Evolutionary conservation across 1,139 yeast genomes (phyloP), one percentile per base, ranked within the genome.

Genomic region (Oligophagozyma castellii): DNA sequence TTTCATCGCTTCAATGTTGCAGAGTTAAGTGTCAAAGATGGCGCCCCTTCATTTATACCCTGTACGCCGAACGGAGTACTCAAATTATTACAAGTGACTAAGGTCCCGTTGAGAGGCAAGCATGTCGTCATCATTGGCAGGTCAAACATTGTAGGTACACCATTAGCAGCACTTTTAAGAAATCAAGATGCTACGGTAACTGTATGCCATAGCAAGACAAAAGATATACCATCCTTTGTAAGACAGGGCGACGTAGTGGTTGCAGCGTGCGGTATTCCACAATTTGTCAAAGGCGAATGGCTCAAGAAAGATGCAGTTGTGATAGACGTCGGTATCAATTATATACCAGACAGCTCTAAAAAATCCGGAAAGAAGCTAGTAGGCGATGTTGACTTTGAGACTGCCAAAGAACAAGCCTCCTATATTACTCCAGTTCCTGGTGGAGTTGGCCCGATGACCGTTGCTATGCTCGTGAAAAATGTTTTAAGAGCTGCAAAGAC

Each of bases 381-480:
- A 12, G 92, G 92, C 39, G 92, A 78, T 52, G 89, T 74, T 19
- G 84, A 76, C 40, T 77, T 59, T 46, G 71, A 61, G 29, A 56
- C 67, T 21, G 78, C 75, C 31, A 59, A 60, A 32, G 56, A 63
- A 30, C 64, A 62, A 39, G 77, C 83, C 2, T 59, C 75, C 2
- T 70, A 63, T 43, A 61, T 78, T 31, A 89, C 98, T 14, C 98
- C 98, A 16, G 99, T 89, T 34, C 99, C 98, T 29, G 99, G 99
- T 51, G 98, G 98, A 42, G 98, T 89, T 36, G 98, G 98, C 30
- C 99, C 98, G 46, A 89, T 89, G 96, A 89, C 99, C 8, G 96
- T 89, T 30, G 96, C 96, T 29, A 81, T 84, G 79, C 69, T 89
- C 35, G 71, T 86, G 55, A 79, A 79, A 50, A 89, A 89, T 53